A percentile compares a stretch with the other conserved stretches of the same genome.
phyloP scores from a whole-genome alignment of 2,329 filamentous ascomycete genomes.

The Akanthomyces uredinophilus region DNA sequence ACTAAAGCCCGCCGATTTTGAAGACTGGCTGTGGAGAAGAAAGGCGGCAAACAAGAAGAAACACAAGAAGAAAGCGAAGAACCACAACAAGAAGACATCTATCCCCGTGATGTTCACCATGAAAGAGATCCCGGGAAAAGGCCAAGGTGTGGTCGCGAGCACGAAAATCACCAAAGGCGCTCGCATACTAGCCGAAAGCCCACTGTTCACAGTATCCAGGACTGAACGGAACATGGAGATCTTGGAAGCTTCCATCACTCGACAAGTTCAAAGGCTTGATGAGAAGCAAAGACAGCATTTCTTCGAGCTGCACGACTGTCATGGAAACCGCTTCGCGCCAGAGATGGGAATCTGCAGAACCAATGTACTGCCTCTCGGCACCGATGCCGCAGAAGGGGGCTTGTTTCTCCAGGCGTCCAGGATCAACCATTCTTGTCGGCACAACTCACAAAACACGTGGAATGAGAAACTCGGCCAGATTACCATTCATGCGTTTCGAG shows the following conservation, averaged over 20 bases:
- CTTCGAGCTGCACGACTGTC: background rate
- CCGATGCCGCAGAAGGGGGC: background rate
- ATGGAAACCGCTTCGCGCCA: background rate
- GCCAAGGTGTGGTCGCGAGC: background rate
- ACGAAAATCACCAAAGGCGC: background rate
- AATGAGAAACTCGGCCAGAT: no score
- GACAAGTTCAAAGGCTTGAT: background rate
- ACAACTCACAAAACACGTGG: no score
- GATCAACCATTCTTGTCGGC: conserved; percentile 8
- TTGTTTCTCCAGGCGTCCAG: background rate
- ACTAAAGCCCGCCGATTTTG: background rate
- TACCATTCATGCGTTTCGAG: no score
- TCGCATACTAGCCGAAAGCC: background rate
- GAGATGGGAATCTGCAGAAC: background rate
- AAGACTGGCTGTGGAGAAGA: background rate
- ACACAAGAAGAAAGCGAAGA: background rate
- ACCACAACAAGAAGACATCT: background rate
- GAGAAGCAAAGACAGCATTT: background rate
- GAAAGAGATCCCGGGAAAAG: background rate
- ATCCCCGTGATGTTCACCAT: background rate
- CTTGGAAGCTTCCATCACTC: background rate
- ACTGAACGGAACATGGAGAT: background rate
- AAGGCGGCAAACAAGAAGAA: background rate
- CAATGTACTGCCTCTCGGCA: background rate
- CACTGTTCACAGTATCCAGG: background rate